Percentiles rank a stretch among this genome's conserved stretches.
phyloP scores from a whole-genome alignment of 371 early-diverging fungal genomes.

The Zancudomyces culisetae region DNA sequence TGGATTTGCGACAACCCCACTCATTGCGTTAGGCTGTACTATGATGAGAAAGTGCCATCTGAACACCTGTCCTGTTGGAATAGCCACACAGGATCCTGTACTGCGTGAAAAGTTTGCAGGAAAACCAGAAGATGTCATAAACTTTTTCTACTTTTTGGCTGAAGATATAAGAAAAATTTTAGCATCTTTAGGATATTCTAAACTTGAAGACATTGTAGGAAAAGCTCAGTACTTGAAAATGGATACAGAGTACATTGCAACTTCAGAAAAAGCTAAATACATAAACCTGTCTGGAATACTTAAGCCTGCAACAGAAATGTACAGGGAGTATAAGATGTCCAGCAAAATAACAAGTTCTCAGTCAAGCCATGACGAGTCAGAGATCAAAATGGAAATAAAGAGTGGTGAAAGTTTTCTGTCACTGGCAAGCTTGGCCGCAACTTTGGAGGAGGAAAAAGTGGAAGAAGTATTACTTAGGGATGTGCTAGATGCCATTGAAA shows the following conservation, averaged over 20 bases:
- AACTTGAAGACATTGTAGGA: constrained; percentile 89
- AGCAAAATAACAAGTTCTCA: neutral
- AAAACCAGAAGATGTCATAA: constrained; percentile 83
- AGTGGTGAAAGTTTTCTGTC: too few species aligned
- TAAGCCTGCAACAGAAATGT: neutral
- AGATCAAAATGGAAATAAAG: too few species aligned
- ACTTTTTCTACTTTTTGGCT: constrained; percentile 92
- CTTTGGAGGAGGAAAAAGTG: constrained; percentile 53
- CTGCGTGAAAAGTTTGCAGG: constrained; percentile 87
- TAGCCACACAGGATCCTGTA: constrained; percentile 90
- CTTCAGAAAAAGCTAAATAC: neutral
- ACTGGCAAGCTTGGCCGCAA: too few species aligned
- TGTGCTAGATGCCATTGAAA: constrained; percentile 45
- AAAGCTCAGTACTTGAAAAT: constrained; percentile 62
- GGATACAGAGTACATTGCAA: constrained; percentile 29
- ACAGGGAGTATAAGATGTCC: neutral
- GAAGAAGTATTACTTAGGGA: constrained; percentile 68
- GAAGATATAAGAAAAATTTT: constrained; percentile 81
- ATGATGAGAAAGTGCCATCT: constrained; percentile 88
- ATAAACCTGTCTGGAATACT: neutral
- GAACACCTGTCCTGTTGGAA: constrained; percentile 92
- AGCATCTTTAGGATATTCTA: constrained; percentile 83
- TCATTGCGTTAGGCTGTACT: constrained; percentile 91
- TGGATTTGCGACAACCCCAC: constrained; percentile 92
- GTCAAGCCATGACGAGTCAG: neutral